Conservation (phyloP, 139 green algal genomes). For the Chlamydomonas eustigma region DNA sequence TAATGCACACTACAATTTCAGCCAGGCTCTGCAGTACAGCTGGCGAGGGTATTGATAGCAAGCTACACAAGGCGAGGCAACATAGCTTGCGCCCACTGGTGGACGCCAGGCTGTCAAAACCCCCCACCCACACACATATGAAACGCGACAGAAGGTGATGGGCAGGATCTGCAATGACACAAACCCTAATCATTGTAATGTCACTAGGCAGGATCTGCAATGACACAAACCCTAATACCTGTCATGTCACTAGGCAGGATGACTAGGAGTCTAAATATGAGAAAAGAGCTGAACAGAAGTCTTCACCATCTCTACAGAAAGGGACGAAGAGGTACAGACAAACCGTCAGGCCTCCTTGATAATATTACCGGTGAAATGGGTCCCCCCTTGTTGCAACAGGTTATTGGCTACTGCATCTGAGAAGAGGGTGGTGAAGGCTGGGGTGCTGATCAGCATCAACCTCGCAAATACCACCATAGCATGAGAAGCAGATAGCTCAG, state of each 20-base stretch:
- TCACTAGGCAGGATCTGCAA: background rate
- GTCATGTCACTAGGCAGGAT: background rate
- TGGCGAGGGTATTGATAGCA: background rate
- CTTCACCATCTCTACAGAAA: no score
- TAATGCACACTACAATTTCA: background rate
- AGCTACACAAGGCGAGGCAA: background rate
- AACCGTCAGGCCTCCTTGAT: no score
- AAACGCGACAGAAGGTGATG: background rate
- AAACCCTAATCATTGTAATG: no score
- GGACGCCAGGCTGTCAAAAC: slow-evolving; percentile 6
- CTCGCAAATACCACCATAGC: slow-evolving; percentile 52
- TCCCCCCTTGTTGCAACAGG: no score
- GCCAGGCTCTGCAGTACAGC: background rate
- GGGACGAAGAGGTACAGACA: no score
- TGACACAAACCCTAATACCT: no score
- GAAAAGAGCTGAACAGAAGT: no score
- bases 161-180: background rate
- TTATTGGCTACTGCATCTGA: background rate
- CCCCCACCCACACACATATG: background rate
- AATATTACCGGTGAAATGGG: no score
- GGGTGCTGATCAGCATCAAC: slow-evolving; percentile 48
- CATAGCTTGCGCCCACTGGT: slow-evolving; percentile 5
- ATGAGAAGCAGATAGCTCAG: background rate
- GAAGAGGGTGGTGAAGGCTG: background rate
- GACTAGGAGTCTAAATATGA: no score